Percentiles rank a stretch among this genome's conserved stretches.
Conservation (phyloP, 2,329 filamentous ascomycete genomes). For the Colletotrichum sp. region DNA sequence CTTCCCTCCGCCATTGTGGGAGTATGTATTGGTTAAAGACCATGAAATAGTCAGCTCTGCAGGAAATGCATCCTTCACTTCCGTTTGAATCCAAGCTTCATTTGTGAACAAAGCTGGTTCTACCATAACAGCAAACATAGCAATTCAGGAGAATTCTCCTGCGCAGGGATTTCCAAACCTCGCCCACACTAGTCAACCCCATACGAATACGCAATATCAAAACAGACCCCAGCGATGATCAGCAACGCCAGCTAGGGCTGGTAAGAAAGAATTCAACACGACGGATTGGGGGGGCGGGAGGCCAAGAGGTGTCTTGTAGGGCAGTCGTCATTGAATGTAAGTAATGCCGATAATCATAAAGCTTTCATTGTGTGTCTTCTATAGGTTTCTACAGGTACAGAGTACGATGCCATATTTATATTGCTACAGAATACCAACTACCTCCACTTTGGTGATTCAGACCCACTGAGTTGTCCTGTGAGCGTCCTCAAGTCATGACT, state of each 20-base stretch:
- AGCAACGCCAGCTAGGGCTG: too few relatives aligned
- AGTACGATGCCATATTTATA: not conserved
- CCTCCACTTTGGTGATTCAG: too few relatives aligned
- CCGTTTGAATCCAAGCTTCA: too few relatives aligned
- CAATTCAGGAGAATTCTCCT: rapidly evolving
- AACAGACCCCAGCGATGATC: not conserved
- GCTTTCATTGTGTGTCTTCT: too few relatives aligned
- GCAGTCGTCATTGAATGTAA: not conserved
- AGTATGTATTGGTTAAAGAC: rapidly evolving
- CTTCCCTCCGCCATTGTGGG: rapidly evolving
- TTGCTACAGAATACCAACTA: not conserved
- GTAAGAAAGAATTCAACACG: too few relatives aligned
- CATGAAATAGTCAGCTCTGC: rapidly evolving
- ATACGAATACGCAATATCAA: not conserved
- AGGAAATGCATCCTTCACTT: too few relatives aligned
- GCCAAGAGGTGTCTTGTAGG: not conserved
- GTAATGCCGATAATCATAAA: too few relatives aligned
- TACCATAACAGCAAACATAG: not conserved
- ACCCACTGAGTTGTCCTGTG: rapidly evolving
- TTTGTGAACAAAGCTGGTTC: too few relatives aligned
- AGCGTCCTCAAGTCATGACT: not conserved
- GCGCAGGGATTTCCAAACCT: not conserved
- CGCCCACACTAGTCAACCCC: not conserved
- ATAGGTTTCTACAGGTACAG: rapidly evolving
- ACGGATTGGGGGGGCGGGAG: too few relatives aligned